Evolutionary conservation across 139 green algal species (phyloP), one percentile per base, ranked within the genome.

Genomic region (Chlorella vulgaris): DNA sequence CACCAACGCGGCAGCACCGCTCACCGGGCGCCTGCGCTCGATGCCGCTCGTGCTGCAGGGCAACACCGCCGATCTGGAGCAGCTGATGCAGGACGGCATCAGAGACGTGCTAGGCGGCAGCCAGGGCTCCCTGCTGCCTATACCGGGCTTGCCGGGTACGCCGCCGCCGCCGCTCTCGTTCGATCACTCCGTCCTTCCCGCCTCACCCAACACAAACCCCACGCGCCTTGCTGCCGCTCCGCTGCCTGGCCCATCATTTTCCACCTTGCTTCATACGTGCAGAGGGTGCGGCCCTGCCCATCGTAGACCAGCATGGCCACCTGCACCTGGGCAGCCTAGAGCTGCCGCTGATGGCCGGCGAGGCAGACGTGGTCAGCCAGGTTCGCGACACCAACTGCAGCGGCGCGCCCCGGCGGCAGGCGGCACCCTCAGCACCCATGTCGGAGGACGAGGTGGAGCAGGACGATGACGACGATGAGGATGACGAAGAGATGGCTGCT

Each of bases 381-480:
- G 67, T 83, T 51, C 78, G 67, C 2, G 78, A 84, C 38, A 78
- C 47, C 39, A 60, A 76, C 67, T 69, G 67, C 77, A 66, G 47
- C n/a, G n/a, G n/a, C 66, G 65, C 76, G 35, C 40, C 55, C 43
- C 40, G 28, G 7, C 60, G 40, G n/a, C 15, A 28, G 24, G 4
- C 19, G 43, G 26, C 68, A 13, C 28, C 47, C 8, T 69, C 69
- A 29, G 61, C 74, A 38, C 63, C 82, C 47, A 80, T 74, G 40
- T 81, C 78, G 2, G 84, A 83, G 51, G 70, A 83, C 6, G 71
- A 81, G 43, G 77, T 68, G 42, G 78, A 84, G 7, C 65, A 84
- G n/a, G 80, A 86, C 8, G 82, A 79, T 19, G 73, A 77, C 31
- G 86, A 86, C 3, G 82, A 88, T 2, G 86, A 83, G 6, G 65